Evolutionary conservation across 2,329 filamentous ascomycete genomes (phyloP).

Genomic region (Epichloe scottii): DNA sequence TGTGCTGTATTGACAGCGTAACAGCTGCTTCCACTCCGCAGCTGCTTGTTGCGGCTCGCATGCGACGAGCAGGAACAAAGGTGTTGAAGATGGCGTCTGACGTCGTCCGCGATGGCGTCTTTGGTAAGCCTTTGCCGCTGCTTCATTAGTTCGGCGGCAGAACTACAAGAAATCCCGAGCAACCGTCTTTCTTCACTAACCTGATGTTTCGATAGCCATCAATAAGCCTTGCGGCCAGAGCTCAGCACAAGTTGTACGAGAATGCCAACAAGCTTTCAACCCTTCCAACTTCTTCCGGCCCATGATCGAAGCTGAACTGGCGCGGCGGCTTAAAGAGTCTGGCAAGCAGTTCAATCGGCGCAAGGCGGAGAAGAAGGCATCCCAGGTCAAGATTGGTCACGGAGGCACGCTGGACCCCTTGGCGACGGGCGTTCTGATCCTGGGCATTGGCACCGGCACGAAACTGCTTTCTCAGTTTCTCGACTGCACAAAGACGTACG

Average conservation of each 20-base stretch:
- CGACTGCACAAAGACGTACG: constrained; percentile 85
- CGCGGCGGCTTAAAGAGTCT: constrained; percentile 41
- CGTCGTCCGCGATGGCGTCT: constrained; percentile 42
- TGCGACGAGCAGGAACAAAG: constrained; percentile 17
- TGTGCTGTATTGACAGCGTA: neutral
- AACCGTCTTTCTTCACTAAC: neutral
- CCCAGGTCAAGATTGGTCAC: constrained; percentile 87
- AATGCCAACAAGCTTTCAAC: constrained; percentile 75
- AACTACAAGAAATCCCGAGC: neutral
- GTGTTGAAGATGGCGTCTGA: constrained; percentile 40
- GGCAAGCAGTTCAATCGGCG: constrained; percentile 48
- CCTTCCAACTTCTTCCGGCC: constrained; percentile 68
- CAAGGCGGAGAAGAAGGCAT: constrained; percentile 40
- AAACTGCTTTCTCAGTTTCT: constrained; percentile 72
- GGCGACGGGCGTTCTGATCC: constrained; percentile 82
- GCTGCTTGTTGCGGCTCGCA: constrained; percentile 13
- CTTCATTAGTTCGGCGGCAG: neutral
- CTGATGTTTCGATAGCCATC: constrained; percentile 47
- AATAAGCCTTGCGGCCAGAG: constrained; percentile 82
- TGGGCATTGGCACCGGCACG: constrained; percentile 78
- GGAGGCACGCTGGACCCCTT: constrained; percentile 91
- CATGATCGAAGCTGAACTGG: constrained; percentile 54
- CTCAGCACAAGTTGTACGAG: constrained; percentile 82
- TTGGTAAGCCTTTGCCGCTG: constrained; percentile 30
- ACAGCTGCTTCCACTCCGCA: neutral